Percentiles rank a stretch among this genome's conserved stretches.
These are phyloP conservation scores for Colletotrichum scovillei DNA, from an alignment of 2,329 filamentous ascomycete species.

Conservation along the genomic window DNA sequence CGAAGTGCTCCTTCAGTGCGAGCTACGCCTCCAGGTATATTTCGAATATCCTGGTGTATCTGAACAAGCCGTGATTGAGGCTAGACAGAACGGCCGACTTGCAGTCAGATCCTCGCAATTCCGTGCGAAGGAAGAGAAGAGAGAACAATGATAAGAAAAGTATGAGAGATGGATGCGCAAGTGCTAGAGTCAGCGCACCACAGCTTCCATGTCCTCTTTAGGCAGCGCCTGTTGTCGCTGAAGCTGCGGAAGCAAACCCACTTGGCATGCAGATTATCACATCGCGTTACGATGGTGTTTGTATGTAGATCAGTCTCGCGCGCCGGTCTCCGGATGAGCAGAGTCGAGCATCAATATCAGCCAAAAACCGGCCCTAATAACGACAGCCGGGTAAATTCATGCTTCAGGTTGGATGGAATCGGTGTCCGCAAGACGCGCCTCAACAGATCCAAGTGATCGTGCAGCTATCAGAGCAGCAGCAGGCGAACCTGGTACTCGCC, in stretches of 20 bases:
- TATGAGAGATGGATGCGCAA: too few species aligned
- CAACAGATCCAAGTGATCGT: neutral
- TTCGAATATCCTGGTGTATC: neutral
- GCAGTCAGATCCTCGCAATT: neutral
- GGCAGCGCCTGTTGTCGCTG: neutral
- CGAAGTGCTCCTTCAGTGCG: neutral
- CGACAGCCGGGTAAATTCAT: neutral
- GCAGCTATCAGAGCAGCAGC: neutral
- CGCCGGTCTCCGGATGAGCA: neutral
- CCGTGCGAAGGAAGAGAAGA: neutral
- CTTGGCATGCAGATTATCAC: constrained; percentile 6
- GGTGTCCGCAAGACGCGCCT: neutral
- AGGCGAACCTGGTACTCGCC: neutral
- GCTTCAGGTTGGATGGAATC: neutral
- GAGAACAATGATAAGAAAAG: neutral
- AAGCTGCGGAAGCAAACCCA: neutral
- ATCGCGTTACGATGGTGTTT: neutral
- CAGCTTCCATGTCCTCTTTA: neutral
- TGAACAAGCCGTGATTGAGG: too few species aligned
- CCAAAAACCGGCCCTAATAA: neutral
- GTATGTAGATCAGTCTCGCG: neutral
- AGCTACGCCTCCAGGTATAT: neutral
- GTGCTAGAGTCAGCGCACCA: too few species aligned
- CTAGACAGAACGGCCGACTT: neutral
- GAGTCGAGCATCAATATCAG: neutral